Conservation (phyloP, 129 eudicot species). For the Ambrosia artemisiifolia region DNA sequence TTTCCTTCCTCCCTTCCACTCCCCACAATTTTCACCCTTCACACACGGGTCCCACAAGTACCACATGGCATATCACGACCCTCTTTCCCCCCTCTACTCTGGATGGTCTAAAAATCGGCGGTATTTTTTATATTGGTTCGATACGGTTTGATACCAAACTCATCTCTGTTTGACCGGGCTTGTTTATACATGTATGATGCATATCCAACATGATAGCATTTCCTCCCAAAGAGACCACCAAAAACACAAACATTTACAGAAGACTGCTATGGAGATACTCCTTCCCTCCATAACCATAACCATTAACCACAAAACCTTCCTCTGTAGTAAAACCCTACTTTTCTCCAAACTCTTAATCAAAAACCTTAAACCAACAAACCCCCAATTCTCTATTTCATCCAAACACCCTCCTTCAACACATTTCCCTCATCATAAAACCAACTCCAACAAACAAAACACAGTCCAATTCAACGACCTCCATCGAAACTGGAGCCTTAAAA, state of each 20-base stretch:
- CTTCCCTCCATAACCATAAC: conserved; percentile 17
- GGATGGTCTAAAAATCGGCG: too few species aligned
- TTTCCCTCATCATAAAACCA: conserved; percentile 7
- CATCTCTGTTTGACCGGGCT: too few species aligned
- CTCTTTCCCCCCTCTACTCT: too few species aligned
- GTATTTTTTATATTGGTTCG: too few species aligned
- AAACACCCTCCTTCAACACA: neutral
- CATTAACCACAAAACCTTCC: conserved; percentile 13
- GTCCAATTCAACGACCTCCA: conserved; percentile 12
- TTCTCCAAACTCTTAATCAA: neutral
- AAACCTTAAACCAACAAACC: neutral
- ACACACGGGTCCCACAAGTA: too few species aligned
- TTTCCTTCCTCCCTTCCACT: too few species aligned
- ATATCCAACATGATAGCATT: too few species aligned
- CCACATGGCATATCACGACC: too few species aligned
- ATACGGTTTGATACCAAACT: too few species aligned
- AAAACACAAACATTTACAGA: neutral
- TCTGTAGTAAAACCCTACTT: conserved; percentile 17
- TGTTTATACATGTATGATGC: too few species aligned
- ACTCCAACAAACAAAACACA: neutral
- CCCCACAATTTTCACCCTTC: too few species aligned
- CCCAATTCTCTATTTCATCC: conserved; percentile 12
- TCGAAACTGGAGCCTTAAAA: conserved; percentile 30
- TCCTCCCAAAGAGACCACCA: neutral
- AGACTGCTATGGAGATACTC: neutral